Conservation (phyloP, 2,329 filamentous ascomycete species). For the Huntiella moniliformis region DNA sequence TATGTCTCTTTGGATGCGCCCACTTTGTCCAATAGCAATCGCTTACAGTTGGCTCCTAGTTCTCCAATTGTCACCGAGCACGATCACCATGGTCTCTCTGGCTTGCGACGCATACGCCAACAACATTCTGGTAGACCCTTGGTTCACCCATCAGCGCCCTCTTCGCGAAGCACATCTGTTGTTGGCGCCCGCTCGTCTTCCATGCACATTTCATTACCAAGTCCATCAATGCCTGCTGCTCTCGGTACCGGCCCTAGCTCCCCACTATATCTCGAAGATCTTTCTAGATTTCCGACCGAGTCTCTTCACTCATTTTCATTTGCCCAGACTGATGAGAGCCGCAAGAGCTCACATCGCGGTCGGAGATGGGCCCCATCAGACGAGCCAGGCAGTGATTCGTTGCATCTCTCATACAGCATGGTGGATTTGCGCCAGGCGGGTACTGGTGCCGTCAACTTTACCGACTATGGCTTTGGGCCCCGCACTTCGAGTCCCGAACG, state of each 20-base stretch:
- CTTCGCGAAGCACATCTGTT: conserved; percentile 41
- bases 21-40: background rate
- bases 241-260: conserved; percentile 44
- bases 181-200: conserved; percentile 49
- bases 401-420: conserved; percentile 54
- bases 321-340: conserved; percentile 80
- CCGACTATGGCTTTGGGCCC: conserved; percentile 4
- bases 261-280: conserved; percentile 68
- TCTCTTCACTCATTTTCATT: conserved; percentile 98
- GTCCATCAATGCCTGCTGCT: conserved; percentile 30
- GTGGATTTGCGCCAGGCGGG: conserved; percentile 7
- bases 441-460: background rate
- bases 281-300: conserved; percentile 82
- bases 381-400: conserved; percentile 74
- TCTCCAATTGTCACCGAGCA: conserved; percentile 69
- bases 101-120: conserved; percentile 84
- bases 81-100: conserved; percentile 70
- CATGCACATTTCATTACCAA: conserved; percentile 46
- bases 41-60: conserved; percentile 25
- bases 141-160: conserved; percentile 45
- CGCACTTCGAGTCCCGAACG: conserved; percentile 10
- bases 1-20: background rate
- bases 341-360: conserved; percentile 50
- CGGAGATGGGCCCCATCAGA: conserved; percentile 73
- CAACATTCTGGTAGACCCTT: conserved; percentile 49